phyloP scores from a whole-genome alignment of 225 moss, liverwort and hornwort genomes.

The Physcomitrellopsis africana region DNA sequence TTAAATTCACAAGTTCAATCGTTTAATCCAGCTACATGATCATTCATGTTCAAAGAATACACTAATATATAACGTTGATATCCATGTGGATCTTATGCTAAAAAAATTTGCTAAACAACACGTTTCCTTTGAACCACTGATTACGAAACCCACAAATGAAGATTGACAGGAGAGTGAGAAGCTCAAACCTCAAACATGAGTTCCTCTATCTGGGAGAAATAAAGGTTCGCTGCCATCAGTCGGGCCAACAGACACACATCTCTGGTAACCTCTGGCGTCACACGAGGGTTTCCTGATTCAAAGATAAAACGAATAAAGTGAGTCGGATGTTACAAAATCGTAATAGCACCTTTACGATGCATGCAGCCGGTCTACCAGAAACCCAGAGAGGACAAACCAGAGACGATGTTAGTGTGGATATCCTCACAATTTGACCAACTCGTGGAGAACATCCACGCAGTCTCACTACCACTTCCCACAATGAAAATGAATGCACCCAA shows the following conservation, averaged over 20 bases:
- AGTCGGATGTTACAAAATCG: slow-evolving; percentile 4
- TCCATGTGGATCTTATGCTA: too few relatives aligned
- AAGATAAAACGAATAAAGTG: slow-evolving; percentile 22
- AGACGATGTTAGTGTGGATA: slow-evolving; percentile 1
- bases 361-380: background rate
- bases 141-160: background rate
- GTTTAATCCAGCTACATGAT: background rate
- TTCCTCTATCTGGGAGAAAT: slow-evolving; percentile 62
- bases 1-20: slow-evolving; percentile 9
- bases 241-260: slow-evolving; percentile 71
- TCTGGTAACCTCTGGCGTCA: slow-evolving; percentile 70
- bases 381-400: too few relatives aligned
- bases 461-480: slow-evolving; percentile 26
- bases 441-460: slow-evolving; percentile 18
- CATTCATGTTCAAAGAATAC: background rate
- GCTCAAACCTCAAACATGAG: slow-evolving; percentile 65
- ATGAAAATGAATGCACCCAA: slow-evolving; percentile 14
- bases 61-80: too few relatives aligned
- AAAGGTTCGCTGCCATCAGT: slow-evolving; percentile 69
- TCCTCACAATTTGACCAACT: slow-evolving; percentile 9
- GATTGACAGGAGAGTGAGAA: too few relatives aligned
- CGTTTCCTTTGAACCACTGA: background rate
- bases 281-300: slow-evolving; percentile 64
- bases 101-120: background rate
- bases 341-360: slow-evolving; percentile 4